Evolutionary conservation across 176 grass and related monocot genomes (phyloP).

Genomic region (Hordeum vulgare): DNA sequence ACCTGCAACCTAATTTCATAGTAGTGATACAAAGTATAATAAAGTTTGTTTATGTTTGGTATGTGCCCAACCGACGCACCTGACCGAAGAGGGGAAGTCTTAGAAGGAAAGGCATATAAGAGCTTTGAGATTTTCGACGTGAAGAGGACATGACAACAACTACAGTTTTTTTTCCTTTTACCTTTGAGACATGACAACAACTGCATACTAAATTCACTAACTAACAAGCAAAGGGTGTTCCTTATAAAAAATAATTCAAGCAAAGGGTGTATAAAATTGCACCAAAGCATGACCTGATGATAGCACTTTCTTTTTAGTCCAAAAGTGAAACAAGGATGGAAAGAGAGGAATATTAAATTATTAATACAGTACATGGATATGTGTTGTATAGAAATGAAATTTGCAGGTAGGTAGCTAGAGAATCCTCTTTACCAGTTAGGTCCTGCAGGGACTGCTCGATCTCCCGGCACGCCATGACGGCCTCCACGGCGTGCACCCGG

Average conservation of each 20-base stretch:
- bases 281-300: constrained; percentile 5
- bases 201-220: neutral
- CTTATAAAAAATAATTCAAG: too few relatives aligned
- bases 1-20: neutral
- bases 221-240: neutral
- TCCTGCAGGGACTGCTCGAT: constrained; percentile 98
- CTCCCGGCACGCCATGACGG: constrained; percentile 98
- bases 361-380: neutral
- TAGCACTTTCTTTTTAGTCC: neutral
- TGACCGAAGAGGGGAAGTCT: neutral
- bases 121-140: neutral
- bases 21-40: neutral
- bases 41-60: constrained; percentile 2
- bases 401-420: neutral
- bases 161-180: neutral
- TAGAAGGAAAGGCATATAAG: constrained; percentile 4
- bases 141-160: constrained; percentile 27
- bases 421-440: constrained; percentile 54
- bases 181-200: constrained; percentile 4
- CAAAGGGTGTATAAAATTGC: neutral
- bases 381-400: neutral
- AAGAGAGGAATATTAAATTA: neutral
- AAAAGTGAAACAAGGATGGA: neutral
- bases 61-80: neutral
- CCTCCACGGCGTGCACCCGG: constrained; percentile 99